A percentile compares a stretch with the other conserved stretches of the same genome.
These are phyloP conservation scores for Rhodotorula graminis DNA, from an alignment of 768 basidiomycete species.

Conservation along the genomic window DNA sequence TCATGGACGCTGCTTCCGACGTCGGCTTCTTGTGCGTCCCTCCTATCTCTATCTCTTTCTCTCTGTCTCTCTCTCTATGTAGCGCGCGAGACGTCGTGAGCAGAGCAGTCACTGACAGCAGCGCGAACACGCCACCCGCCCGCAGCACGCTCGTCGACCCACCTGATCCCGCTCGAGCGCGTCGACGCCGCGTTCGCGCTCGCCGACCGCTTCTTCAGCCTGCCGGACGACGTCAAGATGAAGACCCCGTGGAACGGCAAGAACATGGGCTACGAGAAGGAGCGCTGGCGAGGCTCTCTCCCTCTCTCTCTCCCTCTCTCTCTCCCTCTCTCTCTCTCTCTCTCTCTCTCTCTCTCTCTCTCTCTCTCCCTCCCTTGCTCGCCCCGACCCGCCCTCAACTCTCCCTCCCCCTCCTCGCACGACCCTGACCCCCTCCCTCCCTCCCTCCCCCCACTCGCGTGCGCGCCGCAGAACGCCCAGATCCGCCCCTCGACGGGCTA, in stretches of 20 bases:
- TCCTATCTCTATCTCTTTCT: background rate
- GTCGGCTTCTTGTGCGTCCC: slow-evolving; percentile 44
- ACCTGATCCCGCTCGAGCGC: slow-evolving; percentile 40
- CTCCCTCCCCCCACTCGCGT: background rate
- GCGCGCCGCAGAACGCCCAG: slow-evolving; percentile 17
- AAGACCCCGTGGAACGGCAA: slow-evolving; percentile 39
- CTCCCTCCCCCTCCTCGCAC: too few species aligned
- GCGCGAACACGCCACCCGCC: too few species aligned
- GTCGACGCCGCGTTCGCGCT: slow-evolving; percentile 40
- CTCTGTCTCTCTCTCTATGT: too few species aligned
- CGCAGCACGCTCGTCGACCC: slow-evolving; percentile 41
- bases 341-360: background rate
- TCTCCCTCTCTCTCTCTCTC: background rate
- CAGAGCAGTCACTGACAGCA: too few species aligned
- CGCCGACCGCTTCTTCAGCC: slow-evolving; percentile 41
- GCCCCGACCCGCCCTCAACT: too few species aligned
- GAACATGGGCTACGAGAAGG: slow-evolving; percentile 25
- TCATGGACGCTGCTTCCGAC: slow-evolving; percentile 40
- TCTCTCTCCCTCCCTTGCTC: too few species aligned
- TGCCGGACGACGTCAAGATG: slow-evolving; percentile 37
- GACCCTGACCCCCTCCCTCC: too few species aligned
- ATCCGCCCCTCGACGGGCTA: slow-evolving; percentile 43
- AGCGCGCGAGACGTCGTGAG: too few species aligned
- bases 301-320: background rate
- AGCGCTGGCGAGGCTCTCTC: background rate